A percentile compares a stretch with the other conserved stretches of the same genome.
These are phyloP conservation scores for Fusarium lateritium DNA, from an alignment of 2,329 filamentous ascomycete genomes.

Conservation along the genomic window DNA sequence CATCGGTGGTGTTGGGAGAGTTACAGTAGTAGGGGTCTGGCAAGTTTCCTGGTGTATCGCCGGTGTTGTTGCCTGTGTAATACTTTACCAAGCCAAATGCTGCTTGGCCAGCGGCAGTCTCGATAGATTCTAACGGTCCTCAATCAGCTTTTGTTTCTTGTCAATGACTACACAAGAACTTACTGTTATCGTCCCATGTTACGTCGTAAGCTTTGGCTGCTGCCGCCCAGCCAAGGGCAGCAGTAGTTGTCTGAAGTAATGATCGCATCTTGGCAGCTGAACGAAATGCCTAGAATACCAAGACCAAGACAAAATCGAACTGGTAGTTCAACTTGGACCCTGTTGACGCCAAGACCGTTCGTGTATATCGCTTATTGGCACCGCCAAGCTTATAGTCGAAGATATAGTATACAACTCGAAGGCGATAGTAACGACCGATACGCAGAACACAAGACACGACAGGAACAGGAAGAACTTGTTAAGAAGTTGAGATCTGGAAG, in stretches of 20 bases:
- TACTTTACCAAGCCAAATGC: conserved; percentile 64
- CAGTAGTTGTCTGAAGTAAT: conserved; percentile 32
- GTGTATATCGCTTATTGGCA: conserved; percentile 32
- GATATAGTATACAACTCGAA: conserved; percentile 9
- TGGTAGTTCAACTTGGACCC: conserved; percentile 14
- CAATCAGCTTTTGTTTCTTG: background rate
- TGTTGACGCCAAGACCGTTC: conserved; percentile 21
- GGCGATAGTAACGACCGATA: conserved; percentile 13
- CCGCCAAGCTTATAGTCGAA: conserved; percentile 23
- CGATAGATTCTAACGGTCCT: conserved; percentile 62
- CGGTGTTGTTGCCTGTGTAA: conserved; percentile 72
- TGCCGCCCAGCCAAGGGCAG: conserved; percentile 33
- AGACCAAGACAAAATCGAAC: conserved; percentile 21
- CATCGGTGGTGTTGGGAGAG: conserved; percentile 54
- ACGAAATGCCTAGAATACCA: conserved; percentile 17
- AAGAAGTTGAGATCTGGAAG: conserved; percentile 4
- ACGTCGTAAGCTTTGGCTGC: conserved; percentile 36
- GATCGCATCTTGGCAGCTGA: conserved; percentile 39
- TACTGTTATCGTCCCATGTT: conserved; percentile 44
- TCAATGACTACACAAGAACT: background rate
- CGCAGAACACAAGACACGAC: conserved; percentile 22
- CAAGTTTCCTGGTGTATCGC: conserved; percentile 70
- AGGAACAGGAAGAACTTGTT: conserved; percentile 1
- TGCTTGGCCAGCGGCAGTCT: conserved; percentile 62
- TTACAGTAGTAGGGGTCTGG: conserved; percentile 76